A percentile compares a stretch with the other conserved stretches of the same genome.
Evolutionary conservation across 768 basidiomycete species (phyloP).

Genomic region (Russula foetens): DNA sequence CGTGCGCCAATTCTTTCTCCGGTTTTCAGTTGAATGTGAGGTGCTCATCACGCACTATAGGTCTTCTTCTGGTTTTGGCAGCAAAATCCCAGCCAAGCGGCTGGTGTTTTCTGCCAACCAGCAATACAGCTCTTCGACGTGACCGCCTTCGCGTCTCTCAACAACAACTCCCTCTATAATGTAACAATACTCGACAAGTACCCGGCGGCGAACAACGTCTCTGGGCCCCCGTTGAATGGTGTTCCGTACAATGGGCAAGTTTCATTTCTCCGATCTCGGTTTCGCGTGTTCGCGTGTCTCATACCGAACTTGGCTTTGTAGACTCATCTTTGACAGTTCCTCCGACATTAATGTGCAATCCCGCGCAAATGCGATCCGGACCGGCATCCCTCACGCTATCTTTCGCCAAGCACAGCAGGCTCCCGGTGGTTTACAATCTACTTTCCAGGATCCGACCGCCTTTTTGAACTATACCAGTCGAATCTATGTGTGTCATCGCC

Average conservation of each 20-base stretch:
- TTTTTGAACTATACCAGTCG: conserved; percentile 44
- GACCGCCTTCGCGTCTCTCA: conserved; percentile 36
- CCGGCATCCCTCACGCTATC: conserved; percentile 55
- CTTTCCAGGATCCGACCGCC: conserved; percentile 41
- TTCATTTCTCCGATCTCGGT: not conserved
- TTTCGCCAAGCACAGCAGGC: conserved; percentile 42
- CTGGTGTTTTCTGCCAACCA: conserved; percentile 51
- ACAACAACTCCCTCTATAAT: conserved; percentile 33
- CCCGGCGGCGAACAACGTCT: conserved; percentile 41
- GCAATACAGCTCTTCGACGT: conserved; percentile 39
- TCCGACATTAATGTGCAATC: conserved; percentile 41
- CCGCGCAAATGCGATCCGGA: conserved; percentile 39
- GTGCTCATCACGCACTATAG: not conserved
- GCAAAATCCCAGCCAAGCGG: conserved; percentile 23
- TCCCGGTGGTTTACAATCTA: conserved; percentile 33
- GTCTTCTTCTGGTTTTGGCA: conserved; percentile 66
- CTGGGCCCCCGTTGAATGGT: conserved; percentile 37
- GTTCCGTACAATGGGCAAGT: conserved; percentile 52
- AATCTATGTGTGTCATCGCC: conserved; percentile 37
- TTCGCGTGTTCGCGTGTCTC: not conserved
- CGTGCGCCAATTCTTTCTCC: not conserved
- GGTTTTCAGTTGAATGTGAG: not conserved
- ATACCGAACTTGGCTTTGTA: not conserved
- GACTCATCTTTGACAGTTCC: conserved; percentile 17
- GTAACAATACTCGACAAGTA: conserved; percentile 30